Evolutionary conservation across 805 yeast species (phyloP).

Genomic region (Wickerhamiella brachini): DNA sequence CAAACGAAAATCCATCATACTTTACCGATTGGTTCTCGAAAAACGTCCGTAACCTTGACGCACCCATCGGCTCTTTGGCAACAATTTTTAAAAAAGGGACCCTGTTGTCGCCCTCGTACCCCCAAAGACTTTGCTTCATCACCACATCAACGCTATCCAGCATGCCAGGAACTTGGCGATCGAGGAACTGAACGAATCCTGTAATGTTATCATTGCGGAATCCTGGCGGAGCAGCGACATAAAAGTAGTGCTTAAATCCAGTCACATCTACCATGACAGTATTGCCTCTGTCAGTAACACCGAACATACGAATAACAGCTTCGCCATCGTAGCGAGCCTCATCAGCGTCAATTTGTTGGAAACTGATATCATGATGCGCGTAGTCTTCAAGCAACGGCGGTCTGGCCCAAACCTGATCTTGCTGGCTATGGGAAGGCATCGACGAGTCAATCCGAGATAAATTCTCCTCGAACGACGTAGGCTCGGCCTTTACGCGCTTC

Average conservation of each 20-base stretch:
- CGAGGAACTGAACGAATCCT: conserved; percentile 34
- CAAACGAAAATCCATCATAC: conserved; percentile 15
- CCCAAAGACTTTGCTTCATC: conserved; percentile 84
- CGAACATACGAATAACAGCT: conserved; percentile 62
- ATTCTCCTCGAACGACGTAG: conserved; percentile 41
- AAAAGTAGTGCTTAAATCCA: conserved; percentile 81
- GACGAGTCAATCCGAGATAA: conserved; percentile 24
- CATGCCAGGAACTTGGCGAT: conserved; percentile 12
- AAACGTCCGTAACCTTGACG: conserved; percentile 56
- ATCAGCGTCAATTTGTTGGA: conserved; percentile 89
- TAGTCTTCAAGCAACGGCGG: conserved; percentile 34
- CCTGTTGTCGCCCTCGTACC: conserved; percentile 65
- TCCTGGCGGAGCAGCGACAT: conserved; percentile 79
- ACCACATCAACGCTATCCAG: conserved; percentile 42
- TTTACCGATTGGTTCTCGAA: conserved; percentile 49
- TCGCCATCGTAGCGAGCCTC: conserved; percentile 50
- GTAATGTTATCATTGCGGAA: conserved; percentile 44
- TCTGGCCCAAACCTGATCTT: conserved; percentile 40
- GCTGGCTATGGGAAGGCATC: conserved; percentile 24
- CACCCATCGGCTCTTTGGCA: conserved; percentile 49
- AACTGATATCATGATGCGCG: conserved; percentile 26
- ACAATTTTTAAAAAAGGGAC: conserved; percentile 67
- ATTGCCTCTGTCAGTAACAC: conserved; percentile 77
- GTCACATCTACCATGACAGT: conserved; percentile 82
- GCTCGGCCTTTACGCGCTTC: conserved; percentile 12